A percentile compares a stretch with the other conserved stretches of the same genome.
These are phyloP conservation scores for Hyphopichia pseudoburtonii DNA, from an alignment of 1,139 yeast genomes.

Conservation along the genomic window DNA sequence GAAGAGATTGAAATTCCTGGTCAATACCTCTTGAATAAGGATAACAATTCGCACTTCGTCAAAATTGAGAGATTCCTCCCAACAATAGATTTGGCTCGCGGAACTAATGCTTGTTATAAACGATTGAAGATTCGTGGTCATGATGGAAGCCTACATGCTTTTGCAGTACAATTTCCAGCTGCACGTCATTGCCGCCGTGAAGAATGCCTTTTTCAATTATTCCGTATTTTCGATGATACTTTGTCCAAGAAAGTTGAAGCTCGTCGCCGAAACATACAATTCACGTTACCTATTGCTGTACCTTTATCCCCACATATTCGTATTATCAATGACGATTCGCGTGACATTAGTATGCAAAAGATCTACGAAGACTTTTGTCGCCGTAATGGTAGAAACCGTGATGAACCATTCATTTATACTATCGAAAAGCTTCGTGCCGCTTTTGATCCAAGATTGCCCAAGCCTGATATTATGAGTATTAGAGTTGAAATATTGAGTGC, in stretches of 20 bases:
- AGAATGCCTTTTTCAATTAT: conserved; percentile 88
- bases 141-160: conserved; percentile 88
- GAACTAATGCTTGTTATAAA: conserved; percentile 90
- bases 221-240: conserved; percentile 82
- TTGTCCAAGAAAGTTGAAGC: conserved; percentile 81
- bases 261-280: conserved; percentile 79
- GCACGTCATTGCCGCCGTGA: conserved; percentile 97
- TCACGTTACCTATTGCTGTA: conserved; percentile 88
- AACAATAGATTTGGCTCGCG: conserved; percentile 82
- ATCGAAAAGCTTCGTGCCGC: conserved; percentile 89
- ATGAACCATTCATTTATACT: conserved; percentile 86
- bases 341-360: conserved; percentile 77
- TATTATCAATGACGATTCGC: conserved; percentile 79
- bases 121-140: conserved; percentile 88
- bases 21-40: conserved; percentile 82
- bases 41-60: conserved; percentile 80
- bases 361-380: conserved; percentile 89
- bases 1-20: conserved; percentile 98
- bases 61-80: conserved; percentile 94
- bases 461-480: conserved; percentile 86
- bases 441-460: conserved; percentile 87
- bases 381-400: conserved; percentile 71
- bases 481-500: conserved; percentile 90
- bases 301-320: conserved; percentile 95
- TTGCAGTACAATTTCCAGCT: conserved; percentile 97